Evolutionary conservation across 192 early-diverging fungal species (phyloP), one percentile per base, ranked within the genome.

Genomic region (Dissophora ornata): DNA sequence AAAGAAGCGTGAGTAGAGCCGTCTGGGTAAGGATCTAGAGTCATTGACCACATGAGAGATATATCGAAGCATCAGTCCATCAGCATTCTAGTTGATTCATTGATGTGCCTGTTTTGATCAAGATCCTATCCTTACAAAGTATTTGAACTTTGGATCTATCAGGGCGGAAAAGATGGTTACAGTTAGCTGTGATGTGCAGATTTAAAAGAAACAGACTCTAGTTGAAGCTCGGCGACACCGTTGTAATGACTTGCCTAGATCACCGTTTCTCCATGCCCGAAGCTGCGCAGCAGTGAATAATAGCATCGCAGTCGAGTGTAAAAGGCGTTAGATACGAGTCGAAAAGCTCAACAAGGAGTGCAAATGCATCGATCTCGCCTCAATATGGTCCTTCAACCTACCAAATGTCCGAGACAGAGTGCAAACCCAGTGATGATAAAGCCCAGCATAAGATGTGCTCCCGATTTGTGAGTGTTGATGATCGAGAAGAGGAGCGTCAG

Each of bases 101-200:
- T n/a, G n/a, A n/a, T n/a, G n/a, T n/a, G n/a, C n/a, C n/a, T n/a
- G n/a, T n/a, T n/a, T n/a, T n/a, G n/a, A n/a, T n/a, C n/a, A n/a
- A n/a, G n/a, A n/a, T n/a, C n/a, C n/a, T n/a, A n/a, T n/a, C n/a
- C n/a, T 67, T 67, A 77, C 73, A 77, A 67, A 67, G 40, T 77
- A 77, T 42, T 77, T 77, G 73, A 67, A 77, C 51, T 77, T 77
- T 25, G 73, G 73, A 38, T 77, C 73, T 77, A 49, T 34, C 18
- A 19, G 10, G 15, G 29, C 4, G 12, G 18, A 38, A 19, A 30
- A 29, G 0, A 42, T 51, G 32, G 22, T 11, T 12, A 40, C 1
- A 9, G 11, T 24, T 46, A 44, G 30, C 0, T 45, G 18, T 34
- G 4, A 64, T 30, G 48, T 49, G 41, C 21, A 49, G 36, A 7